Evolutionary conservation across 805 yeast genomes (phyloP).

Genomic region (Hanseniaspora mollemarum): DNA sequence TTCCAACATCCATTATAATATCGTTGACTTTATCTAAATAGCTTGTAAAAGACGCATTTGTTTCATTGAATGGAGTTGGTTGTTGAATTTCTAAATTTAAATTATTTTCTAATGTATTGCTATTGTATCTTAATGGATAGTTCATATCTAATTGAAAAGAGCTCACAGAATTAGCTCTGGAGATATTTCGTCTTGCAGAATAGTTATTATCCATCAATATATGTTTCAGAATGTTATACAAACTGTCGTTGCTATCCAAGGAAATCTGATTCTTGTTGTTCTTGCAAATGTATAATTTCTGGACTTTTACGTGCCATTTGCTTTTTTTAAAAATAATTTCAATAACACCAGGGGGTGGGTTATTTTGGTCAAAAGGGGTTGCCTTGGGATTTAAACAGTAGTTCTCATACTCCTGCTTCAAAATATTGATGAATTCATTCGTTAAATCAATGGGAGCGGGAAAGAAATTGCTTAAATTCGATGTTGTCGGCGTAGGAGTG

Average conservation of each 20-base stretch:
- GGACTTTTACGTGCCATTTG: neutral
- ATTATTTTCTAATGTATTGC: neutral
- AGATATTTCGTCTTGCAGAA: constrained; percentile 17
- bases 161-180: constrained; percentile 9
- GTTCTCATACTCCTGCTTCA: constrained; percentile 38
- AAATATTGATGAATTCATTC: constrained; percentile 35
- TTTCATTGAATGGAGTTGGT: neutral
- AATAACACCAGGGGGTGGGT: constrained; percentile 59
- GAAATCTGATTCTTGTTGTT: constrained; percentile 4
- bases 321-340: constrained; percentile 47
- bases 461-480: neutral
- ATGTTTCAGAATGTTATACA: constrained; percentile 16
- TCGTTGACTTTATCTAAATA: neutral
- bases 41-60: neutral
- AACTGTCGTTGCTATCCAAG: constrained; percentile 4
- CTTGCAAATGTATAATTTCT: constrained; percentile 8
- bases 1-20: neutral
- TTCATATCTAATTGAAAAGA: constrained; percentile 13
- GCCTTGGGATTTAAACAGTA: constrained; percentile 46
- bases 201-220: constrained; percentile 20
- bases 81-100: neutral
- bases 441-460: constrained; percentile 22
- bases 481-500: constrained; percentile 13
- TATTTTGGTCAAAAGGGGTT: constrained; percentile 54
- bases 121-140: neutral